Base-by-base conservation (phyloP, 257 asterid species). In the Voacanga thouarsii region DNA sequence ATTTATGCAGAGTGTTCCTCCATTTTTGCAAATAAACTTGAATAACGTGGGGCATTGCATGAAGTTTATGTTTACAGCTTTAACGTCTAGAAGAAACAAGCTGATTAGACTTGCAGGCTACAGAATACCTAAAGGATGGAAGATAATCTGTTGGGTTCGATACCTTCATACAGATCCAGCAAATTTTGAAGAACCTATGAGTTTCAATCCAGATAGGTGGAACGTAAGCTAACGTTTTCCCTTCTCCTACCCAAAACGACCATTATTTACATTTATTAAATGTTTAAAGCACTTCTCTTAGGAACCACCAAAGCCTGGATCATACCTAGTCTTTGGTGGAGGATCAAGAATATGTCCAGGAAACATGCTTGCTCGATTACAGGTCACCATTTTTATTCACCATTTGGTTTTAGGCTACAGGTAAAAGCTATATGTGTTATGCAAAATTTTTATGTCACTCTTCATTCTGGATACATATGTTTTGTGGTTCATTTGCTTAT, bases 151-250 rank as follows among this genome's bases (percentile, higher is more conserved):
- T 75, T 89, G 93, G 96, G 6, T 78, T n/a, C 86, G 96, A 44
- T 86, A 90, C 78, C 78, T 86, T 44, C 96, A 90, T 39, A 79
- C 86, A 11, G 69, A 84, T 80, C 89, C 96, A 1, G 88, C 86
- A 50, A 68, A 85, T 81, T 90, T 87, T 77, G 90, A 87, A 24
- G 89, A 90, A 75, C 93, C 93, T 0, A 28, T 83, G 82, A 23
- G 85, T 59, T 90, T 90, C 73, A 90, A 89, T 57, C 91, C 96
- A 2, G 92, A 90, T 26, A 76, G 93, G 81, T 90, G 93, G 93
- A 80, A 86, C 23, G 94, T 87, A 83, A 83, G 92, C 26, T 10
- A 44, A 8, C 50, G 23, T 43, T 59, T 75, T 10, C 3, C 8
- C 37, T 39, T 67, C 23, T 3, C 57, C 74, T 66, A 66, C 5